A percentile compares a stretch with the other conserved stretches of the same genome.
These are phyloP conservation scores for Euphorbia celastroides DNA, from an alignment of 441 rosid genomes.

Conservation along the genomic window DNA sequence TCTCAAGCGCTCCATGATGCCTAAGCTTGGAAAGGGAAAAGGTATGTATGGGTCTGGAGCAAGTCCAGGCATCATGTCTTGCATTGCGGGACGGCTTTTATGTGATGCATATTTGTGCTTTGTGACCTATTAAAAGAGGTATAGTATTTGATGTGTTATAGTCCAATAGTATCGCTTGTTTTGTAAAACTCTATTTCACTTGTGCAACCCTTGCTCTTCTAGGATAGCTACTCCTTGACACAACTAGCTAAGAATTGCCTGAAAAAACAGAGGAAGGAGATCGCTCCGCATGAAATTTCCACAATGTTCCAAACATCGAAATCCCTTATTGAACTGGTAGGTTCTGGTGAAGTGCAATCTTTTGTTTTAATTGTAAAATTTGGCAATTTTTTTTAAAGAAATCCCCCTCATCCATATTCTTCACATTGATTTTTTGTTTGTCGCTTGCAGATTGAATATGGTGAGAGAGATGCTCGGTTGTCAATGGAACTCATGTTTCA, in stretches of 20 bases:
- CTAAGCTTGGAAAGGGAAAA: slow-evolving; percentile 75
- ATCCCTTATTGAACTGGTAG: slow-evolving; percentile 79
- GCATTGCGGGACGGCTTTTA: slow-evolving; percentile 90
- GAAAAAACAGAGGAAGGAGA: slow-evolving; percentile 83
- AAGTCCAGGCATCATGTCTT: slow-evolving; percentile 86
- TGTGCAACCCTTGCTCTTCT: slow-evolving; percentile 31
- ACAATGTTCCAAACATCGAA: slow-evolving; percentile 78
- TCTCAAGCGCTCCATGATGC: slow-evolving; percentile 90
- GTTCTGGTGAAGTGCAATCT: slow-evolving; percentile 28
- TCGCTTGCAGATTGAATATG: slow-evolving; percentile 77
- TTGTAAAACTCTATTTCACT: slow-evolving; percentile 21
- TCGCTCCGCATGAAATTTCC: slow-evolving; percentile 69
- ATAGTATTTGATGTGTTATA: slow-evolving; percentile 18
- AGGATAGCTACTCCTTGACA: slow-evolving; percentile 97
- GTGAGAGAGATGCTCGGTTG: slow-evolving; percentile 98
- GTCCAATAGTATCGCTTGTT: not conserved
- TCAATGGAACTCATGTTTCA: slow-evolving; percentile 99
- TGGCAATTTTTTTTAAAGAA: no score
- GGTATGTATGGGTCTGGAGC: slow-evolving; percentile 83
- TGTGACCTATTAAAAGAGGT: slow-evolving; percentile 93
- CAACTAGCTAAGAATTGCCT: slow-evolving; percentile 87
- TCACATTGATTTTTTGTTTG: no score
- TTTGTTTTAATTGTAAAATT: slow-evolving; percentile 6
- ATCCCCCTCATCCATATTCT: no score
- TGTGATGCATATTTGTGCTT: slow-evolving; percentile 88